Evolutionary conservation across 306 rosid species (phyloP), one percentile per base, ranked within the genome.

Genomic region (Albizia julibrissin): DNA sequence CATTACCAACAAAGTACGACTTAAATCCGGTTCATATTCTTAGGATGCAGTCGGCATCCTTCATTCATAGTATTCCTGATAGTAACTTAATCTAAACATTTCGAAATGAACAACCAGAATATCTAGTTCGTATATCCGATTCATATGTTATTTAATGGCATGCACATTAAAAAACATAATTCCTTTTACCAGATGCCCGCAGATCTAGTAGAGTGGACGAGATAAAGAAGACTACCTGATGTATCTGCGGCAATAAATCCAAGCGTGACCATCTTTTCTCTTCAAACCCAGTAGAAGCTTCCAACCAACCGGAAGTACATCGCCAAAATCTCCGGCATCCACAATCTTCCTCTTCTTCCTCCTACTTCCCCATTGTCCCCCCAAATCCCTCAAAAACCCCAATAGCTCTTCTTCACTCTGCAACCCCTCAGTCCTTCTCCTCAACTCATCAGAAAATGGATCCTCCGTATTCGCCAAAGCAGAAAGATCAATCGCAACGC

Each of bases 201-300:
- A 43, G 46, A 27, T 43, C 18, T 6, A 65, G 11, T 37, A 66
- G 43, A 78, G 56, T 0, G 69, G 22, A 82, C 1, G 37, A 50
- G 80, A 40, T 2, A 71, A 22, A 67, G 52, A 31, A 70, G 49
- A 71, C 22, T 39, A 93, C 98, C 98, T 94, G 27, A 94, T 78
- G 87, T 89, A 92, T 87, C 98, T 79, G 68, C 97, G 91, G 85
- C 97, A 94, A 84, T 94, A 94, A 74, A 94, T 87, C 93, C 94
- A 92, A 16, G 98, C 98, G 15, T 86, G 94, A 27, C 97, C 92
- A 22, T 94, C 98, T 70, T 92, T 89, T 62, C 98, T 89, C 83
- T 89, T 92, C 86, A 94, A 87, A 29, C 90, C 93, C 3, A 92
- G 86, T n/a, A 94, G 80, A 69, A 94, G 93, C 89, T 90, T 94